Base-by-base conservation (phyloP, 140 eudicot genomes). In the Senecio squalidus region DNA sequence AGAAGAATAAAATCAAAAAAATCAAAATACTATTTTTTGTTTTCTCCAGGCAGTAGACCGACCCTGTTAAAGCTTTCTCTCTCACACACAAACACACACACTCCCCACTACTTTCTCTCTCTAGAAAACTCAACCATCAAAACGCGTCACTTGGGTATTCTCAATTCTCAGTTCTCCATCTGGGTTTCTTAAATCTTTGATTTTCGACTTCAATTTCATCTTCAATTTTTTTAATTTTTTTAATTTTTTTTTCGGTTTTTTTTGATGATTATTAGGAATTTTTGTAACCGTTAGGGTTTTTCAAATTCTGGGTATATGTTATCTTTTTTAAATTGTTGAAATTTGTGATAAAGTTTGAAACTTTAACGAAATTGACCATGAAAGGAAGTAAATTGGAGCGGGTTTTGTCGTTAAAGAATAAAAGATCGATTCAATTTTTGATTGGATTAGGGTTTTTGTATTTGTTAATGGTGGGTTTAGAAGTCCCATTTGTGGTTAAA, bases 401-500 rank as follows among this genome's bases (percentile, higher is more conserved):
- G 65, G 57, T 82, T 64, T 63, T 67, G 77, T 62, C 82, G 9
- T 54, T 76, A 62, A 79, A 69, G 38, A 76, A 83, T 25, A 78
- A 82, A 49, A 70, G 91, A 74, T 82, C 83, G 70, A 45, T 82
- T 45, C 84, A 68, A 74, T 34, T 70, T 58, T 43, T 88, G 59
- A 70, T 79, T 24, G 55, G 60, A 16, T 18, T 84, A 9, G 96
- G 85, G 43, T 1, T 88, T 66, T 28, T 88, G 36, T 88, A 84
- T 70, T 49, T 88, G 15, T 18, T 88, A 14, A 46, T 84, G 74
- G 85, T 88, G 22, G 73, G 77, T 76, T 70, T 84, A 40, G 96
- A 88, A 69, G 69, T 79, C 23, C 96, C 96, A 2, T 77, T 88
- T 62, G 89, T 88, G 15, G 79, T 82, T 14, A 79, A 29, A 72